A percentile compares a stretch with the other conserved stretches of the same genome.
Evolutionary conservation across 1,284 basidiomycete genomes (phyloP).

Genomic region (Sanguinoderma infundibulare): DNA sequence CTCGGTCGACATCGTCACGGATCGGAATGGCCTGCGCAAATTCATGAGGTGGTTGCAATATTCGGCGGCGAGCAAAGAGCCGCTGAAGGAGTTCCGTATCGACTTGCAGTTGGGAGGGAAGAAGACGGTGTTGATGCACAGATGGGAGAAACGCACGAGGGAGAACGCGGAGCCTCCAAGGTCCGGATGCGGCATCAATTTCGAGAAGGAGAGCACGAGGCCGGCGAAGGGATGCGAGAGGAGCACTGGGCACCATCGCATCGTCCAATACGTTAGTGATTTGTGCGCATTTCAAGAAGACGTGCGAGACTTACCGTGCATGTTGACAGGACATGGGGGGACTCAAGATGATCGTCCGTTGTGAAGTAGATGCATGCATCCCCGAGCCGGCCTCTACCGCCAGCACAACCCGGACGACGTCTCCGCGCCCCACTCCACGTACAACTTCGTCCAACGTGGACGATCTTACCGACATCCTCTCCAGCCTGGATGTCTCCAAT

Average conservation of each 20-base stretch:
- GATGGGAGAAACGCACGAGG: conserved; percentile 32
- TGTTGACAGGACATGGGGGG: conserved; percentile 29
- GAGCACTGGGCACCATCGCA: conserved; percentile 53
- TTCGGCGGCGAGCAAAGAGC: conserved; percentile 10
- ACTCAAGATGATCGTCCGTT: conserved; percentile 34
- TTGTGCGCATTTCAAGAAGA: too few species aligned
- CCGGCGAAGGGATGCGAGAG: conserved; percentile 45
- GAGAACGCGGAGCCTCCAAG: conserved; percentile 13
- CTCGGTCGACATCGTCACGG: conserved; percentile 57
- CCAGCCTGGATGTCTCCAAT: conserved; percentile 32
- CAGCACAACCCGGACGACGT: neutral
- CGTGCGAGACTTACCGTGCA: neutral
- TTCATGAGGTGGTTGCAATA: conserved; percentile 54
- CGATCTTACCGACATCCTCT: conserved; percentile 40
- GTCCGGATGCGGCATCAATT: conserved; percentile 49
- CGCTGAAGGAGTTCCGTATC: conserved; percentile 53
- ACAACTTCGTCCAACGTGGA: conserved; percentile 34
- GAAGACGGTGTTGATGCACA: conserved; percentile 55
- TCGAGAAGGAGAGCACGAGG: conserved; percentile 51
- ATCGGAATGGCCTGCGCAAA: conserved; percentile 61
- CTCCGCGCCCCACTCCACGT: neutral
- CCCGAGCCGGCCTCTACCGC: neutral
- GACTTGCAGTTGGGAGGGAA: conserved; percentile 58
- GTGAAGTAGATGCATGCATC: conserved; percentile 36
- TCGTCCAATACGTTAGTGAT: conserved; percentile 51